Conservation (phyloP, 257 asterid genomes). For the Thymus mandschuricus region DNA sequence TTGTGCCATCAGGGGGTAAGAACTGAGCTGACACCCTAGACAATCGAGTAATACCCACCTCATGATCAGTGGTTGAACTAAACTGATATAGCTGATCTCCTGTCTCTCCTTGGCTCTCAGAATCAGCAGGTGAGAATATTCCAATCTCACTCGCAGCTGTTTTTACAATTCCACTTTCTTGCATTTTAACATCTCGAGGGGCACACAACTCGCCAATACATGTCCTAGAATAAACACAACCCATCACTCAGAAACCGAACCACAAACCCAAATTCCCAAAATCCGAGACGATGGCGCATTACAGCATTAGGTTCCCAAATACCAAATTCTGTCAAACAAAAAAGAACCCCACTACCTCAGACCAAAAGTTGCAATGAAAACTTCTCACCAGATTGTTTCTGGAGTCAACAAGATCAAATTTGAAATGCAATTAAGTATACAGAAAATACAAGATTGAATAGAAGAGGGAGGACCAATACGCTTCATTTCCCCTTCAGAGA, state of each 20-base stretch:
- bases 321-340: constrained; percentile 18
- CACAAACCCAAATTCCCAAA: constrained; percentile 41
- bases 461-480: background rate
- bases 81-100: constrained; percentile 59
- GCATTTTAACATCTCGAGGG: constrained; percentile 57
- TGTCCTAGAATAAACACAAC: constrained; percentile 82
- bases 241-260: constrained; percentile 70
- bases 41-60: constrained; percentile 72
- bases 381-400: constrained; percentile 9
- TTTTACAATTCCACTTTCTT: constrained; percentile 54
- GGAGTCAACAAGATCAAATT: constrained; percentile 8
- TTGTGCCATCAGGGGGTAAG: constrained; percentile 83
- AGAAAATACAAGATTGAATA: background rate
- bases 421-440: constrained; percentile 17
- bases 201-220: constrained; percentile 90
- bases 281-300: constrained; percentile 46
- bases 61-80: constrained; percentile 59
- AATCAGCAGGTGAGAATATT: constrained; percentile 59
- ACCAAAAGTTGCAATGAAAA: constrained; percentile 9
- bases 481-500: constrained; percentile 12
- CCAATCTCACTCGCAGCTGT: constrained; percentile 51
- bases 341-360: constrained; percentile 24
- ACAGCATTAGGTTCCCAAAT: constrained; percentile 46
- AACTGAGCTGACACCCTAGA: constrained; percentile 86
- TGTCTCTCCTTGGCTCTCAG: constrained; percentile 59